phyloP scores from a whole-genome alignment of 164 flowering plant genomes.

The Saururus chinensis region DNA sequence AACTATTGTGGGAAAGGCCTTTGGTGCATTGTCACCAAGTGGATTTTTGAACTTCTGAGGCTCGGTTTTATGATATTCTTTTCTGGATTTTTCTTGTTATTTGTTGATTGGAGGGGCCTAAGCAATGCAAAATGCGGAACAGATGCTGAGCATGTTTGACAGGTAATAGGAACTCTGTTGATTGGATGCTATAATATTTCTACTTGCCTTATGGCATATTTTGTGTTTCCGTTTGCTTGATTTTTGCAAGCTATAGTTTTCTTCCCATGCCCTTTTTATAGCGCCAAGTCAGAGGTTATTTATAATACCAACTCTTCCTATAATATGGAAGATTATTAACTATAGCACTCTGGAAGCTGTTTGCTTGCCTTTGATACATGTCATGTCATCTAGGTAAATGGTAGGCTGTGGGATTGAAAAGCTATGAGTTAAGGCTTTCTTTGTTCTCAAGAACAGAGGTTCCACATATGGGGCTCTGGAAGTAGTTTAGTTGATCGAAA shows the following conservation, averaged over 20 bases:
- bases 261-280: too few relatives aligned
- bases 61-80: constrained; percentile 79
- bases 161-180: constrained; percentile 27
- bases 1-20: constrained; percentile 97
- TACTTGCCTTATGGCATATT: too few relatives aligned
- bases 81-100: constrained; percentile 80
- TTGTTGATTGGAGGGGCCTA: constrained; percentile 92
- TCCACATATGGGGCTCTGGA: neutral
- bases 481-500: neutral
- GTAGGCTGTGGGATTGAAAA: too few relatives aligned
- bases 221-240: too few relatives aligned
- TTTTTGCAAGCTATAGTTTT: neutral
- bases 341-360: too few relatives aligned
- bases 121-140: constrained; percentile 95
- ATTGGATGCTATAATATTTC: neutral
- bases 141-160: constrained; percentile 99
- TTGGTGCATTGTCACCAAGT: constrained; percentile 88
- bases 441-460: neutral
- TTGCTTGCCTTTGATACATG: too few relatives aligned
- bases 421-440: too few relatives aligned
- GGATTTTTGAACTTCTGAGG: constrained; percentile 90
- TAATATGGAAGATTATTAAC: too few relatives aligned
- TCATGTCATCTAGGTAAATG: too few relatives aligned
- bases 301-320: too few relatives aligned
- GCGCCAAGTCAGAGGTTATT: too few relatives aligned